These are phyloP conservation scores for Trichothecium sympodiale DNA, from an alignment of 2,329 filamentous ascomycete genomes.

Conservation along the genomic window DNA sequence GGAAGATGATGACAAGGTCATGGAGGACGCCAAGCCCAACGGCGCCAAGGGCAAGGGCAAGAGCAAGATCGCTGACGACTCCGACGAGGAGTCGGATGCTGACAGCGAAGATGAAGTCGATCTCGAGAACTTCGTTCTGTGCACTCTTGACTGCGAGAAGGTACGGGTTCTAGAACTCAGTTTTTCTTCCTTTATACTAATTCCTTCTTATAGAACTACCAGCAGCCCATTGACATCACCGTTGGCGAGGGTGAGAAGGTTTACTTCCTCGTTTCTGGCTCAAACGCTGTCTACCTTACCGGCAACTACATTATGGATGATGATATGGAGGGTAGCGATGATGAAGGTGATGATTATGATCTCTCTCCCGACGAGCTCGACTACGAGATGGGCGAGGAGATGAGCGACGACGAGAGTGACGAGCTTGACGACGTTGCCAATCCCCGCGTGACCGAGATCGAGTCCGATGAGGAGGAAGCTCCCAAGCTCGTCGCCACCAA, in stretches of 20 bases:
- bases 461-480: conserved; percentile 65
- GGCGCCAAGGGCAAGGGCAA: conserved; percentile 57
- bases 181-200: neutral
- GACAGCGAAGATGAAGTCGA: conserved; percentile 52
- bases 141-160: conserved; percentile 87
- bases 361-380: conserved; percentile 72
- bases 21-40: conserved; percentile 57
- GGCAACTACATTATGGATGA: conserved; percentile 87
- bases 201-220: conserved; percentile 59
- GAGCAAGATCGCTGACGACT: conserved; percentile 53
- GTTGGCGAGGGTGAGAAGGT: conserved; percentile 80
- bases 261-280: conserved; percentile 85
- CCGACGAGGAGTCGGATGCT: conserved; percentile 41
- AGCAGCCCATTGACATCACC: conserved; percentile 90
- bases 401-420: conserved; percentile 64
- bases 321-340: conserved; percentile 49
- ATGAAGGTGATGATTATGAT: conserved; percentile 64
- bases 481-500: conserved; percentile 47
- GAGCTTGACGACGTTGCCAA: conserved; percentile 69
- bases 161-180: conserved; percentile 40
- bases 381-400: conserved; percentile 58
- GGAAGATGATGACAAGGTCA: conserved; percentile 56
- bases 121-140: conserved; percentile 84
- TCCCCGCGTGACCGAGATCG: conserved; percentile 75
- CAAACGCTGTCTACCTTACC: conserved; percentile 82